phyloP scores from a whole-genome alignment of 2,329 filamentous ascomycete species.

The Penicillium digitatum region DNA sequence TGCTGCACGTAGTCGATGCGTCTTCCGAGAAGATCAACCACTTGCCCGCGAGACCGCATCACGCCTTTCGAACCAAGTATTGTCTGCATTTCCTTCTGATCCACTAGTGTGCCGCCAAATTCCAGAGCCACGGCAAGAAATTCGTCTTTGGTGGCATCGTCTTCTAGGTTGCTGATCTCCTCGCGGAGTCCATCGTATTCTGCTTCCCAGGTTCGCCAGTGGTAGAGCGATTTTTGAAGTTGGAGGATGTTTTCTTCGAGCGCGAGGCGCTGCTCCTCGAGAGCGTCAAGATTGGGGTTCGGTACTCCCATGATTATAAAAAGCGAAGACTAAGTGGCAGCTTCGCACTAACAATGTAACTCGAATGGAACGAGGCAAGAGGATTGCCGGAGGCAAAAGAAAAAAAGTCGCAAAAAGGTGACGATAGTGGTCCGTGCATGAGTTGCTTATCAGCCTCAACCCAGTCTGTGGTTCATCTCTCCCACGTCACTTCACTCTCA shows the following conservation, averaged over 20 bases:
- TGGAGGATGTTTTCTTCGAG: conserved; percentile 73
- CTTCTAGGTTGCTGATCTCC: conserved; percentile 61
- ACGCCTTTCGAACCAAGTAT: conserved; percentile 48
- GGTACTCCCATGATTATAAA: conserved; percentile 32
- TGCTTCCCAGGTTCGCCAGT: conserved; percentile 87
- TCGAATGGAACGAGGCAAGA: not conserved
- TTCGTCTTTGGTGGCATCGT: conserved; percentile 50
- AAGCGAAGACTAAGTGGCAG: not conserved
- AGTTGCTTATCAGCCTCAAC: conserved; percentile 11
- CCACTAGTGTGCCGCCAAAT: conserved; percentile 44
- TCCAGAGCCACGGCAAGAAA: conserved; percentile 49
- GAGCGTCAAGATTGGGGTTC: conserved; percentile 56
- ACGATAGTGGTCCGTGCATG: conserved; percentile 25
- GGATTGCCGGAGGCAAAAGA: conserved; percentile 3
- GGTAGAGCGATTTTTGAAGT: conserved; percentile 69
- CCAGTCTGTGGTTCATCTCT: conserved; percentile 4
- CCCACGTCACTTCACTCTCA: conserved; percentile 3
- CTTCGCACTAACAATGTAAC: not conserved
- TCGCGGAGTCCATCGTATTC: conserved; percentile 89
- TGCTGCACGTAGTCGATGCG: conserved; percentile 85
- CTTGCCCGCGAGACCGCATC: conserved; percentile 56
- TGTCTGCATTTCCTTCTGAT: conserved; percentile 52
- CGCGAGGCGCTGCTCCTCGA: conserved; percentile 70
- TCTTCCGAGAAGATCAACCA: conserved; percentile 64
- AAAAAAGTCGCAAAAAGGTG: conserved; percentile 7